A percentile compares a stretch with the other conserved stretches of the same genome.
Conservation (phyloP, 2,329 filamentous ascomycete genomes). For the Aspergillus melleus region DNA sequence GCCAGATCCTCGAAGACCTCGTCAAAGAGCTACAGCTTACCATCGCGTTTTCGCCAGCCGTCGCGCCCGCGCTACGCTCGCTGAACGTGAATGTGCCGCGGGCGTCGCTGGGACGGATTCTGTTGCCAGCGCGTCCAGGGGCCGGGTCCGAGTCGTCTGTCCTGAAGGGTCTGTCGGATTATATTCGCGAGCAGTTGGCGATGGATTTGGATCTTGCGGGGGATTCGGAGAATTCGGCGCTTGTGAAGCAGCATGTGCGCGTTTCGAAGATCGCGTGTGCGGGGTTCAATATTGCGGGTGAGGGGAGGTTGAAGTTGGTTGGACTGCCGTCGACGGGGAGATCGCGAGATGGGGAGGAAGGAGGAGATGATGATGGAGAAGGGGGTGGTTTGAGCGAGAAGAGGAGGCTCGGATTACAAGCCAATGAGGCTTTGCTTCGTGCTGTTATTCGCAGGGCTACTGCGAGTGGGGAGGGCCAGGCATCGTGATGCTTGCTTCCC, state of each 20-base stretch:
- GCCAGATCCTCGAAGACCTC: conserved; percentile 26
- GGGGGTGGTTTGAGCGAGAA: conserved; percentile 19
- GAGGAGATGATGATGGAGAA: conserved; percentile 19
- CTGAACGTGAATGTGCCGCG: conserved; percentile 38
- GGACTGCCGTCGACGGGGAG: conserved; percentile 17
- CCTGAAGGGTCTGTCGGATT: conserved; percentile 32
- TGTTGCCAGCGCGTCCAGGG: conserved; percentile 11
- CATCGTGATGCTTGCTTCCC: background rate
- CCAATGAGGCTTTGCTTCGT: conserved; percentile 34
- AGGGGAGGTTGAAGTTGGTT: conserved; percentile 42
- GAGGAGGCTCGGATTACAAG: conserved; percentile 26
- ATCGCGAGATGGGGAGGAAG: background rate
- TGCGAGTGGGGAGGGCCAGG: conserved; percentile 16
- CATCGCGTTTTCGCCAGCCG: conserved; percentile 35
- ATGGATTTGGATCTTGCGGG: conserved; percentile 38
- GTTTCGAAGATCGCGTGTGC: conserved; percentile 40
- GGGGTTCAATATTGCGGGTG: conserved; percentile 39
- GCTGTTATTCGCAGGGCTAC: conserved; percentile 32
- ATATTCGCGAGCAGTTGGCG: conserved; percentile 40
- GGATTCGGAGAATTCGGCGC: conserved; percentile 4
- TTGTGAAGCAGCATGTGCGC: conserved; percentile 29
- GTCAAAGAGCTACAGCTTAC: conserved; percentile 43
- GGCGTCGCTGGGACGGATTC: conserved; percentile 23
- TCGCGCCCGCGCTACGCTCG: conserved; percentile 35
- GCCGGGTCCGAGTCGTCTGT: conserved; percentile 17